Evolutionary conservation across 2,329 filamentous ascomycete genomes (phyloP).

Genomic region (Rhynchosporium agropyri): DNA sequence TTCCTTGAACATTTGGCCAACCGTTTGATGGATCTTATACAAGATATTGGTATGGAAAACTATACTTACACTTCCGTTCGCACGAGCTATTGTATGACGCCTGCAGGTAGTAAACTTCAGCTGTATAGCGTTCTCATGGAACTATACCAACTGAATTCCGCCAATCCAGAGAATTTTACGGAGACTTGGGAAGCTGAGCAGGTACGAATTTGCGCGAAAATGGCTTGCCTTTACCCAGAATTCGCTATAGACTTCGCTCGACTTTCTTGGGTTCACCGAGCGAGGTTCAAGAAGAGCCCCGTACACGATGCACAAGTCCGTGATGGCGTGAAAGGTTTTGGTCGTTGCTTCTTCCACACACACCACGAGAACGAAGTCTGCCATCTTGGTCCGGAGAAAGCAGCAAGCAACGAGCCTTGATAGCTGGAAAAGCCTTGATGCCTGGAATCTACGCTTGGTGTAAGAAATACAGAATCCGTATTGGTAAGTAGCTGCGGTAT

Average conservation of each 20-base stretch:
- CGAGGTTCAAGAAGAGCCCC: not conserved
- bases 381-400: not conserved
- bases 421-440: not conserved
- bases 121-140: not conserved
- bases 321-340: not conserved
- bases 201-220: too few species aligned
- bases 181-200: too few species aligned
- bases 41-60: not conserved
- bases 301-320: not conserved
- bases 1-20: slow-evolving; percentile 17
- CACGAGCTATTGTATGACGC: not conserved
- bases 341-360: slow-evolving; percentile 15
- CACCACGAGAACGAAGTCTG: slow-evolving; percentile 1
- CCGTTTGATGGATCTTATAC: slow-evolving; percentile 9
- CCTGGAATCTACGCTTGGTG: too few species aligned
- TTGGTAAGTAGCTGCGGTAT: too few species aligned
- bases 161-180: too few species aligned
- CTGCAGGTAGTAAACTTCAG: not conserved
- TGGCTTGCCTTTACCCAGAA: not conserved
- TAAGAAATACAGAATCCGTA: too few species aligned
- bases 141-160: not conserved
- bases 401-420: not conserved
- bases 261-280: not conserved
- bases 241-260: not conserved
- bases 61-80: not conserved